phyloP scores from a whole-genome alignment of 2,329 filamentous ascomycete genomes.

The Macroventuria anomochaeta region DNA sequence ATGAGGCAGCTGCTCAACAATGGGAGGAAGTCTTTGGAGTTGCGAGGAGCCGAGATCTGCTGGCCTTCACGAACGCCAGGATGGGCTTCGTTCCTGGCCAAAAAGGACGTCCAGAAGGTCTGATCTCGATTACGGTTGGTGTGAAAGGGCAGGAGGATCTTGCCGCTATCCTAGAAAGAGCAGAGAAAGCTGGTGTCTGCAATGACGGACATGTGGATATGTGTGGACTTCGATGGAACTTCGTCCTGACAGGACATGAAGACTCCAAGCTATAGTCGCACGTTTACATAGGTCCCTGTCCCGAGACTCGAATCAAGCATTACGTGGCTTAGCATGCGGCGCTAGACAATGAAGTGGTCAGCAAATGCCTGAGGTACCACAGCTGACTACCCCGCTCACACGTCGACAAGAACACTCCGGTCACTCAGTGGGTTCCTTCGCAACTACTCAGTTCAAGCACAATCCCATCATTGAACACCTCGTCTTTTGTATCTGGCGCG shows the following conservation, averaged over 20 bases:
- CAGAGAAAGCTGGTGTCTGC: constrained; percentile 38
- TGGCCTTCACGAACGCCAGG: constrained; percentile 47
- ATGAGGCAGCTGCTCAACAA: constrained; percentile 46
- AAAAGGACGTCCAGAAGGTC: constrained; percentile 44
- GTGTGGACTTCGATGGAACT: constrained; percentile 50
- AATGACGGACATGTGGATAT: constrained; percentile 46
- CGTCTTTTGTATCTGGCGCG: too few species aligned
- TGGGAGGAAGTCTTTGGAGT: constrained; percentile 54
- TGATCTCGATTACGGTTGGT: constrained; percentile 50
- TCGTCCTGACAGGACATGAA: constrained; percentile 34
- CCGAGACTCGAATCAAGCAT: too few species aligned
- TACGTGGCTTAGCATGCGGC: too few species aligned
- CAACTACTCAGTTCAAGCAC: too few species aligned
- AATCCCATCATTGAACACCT: too few species aligned
- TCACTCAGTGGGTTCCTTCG: too few species aligned
- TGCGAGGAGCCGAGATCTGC: constrained; percentile 49
- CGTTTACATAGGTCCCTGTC: too few species aligned
- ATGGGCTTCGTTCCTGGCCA: constrained; percentile 47
- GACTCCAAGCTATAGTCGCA: constrained; percentile 29
- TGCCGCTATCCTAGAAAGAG: constrained; percentile 43
- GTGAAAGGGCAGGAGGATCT: constrained; percentile 45
- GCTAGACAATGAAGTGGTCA: too few species aligned
- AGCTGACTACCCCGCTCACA: too few species aligned
- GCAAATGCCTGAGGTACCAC: too few species aligned
- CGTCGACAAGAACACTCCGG: too few species aligned